Evolutionary conservation across 345 rosid genomes (phyloP), one percentile per base, ranked within the genome.

Genomic region (Boechera stricta): DNA sequence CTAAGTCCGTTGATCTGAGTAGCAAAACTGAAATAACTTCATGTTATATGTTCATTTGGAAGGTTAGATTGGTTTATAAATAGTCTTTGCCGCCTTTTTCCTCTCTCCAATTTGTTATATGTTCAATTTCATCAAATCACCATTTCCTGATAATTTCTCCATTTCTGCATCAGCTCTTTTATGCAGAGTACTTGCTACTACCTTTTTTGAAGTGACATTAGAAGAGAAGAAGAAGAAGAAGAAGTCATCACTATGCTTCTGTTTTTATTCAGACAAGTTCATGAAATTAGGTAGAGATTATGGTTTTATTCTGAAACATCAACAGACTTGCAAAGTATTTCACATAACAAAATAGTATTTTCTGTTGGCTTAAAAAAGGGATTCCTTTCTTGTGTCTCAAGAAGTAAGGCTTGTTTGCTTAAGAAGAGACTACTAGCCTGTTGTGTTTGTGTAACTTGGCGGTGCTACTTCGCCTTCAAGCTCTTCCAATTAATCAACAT

Each of bases 31-130:
- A 92, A 21, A 94, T 90, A 76, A 90, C 97, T 66, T 89, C 97
- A 60, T 90, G 91, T 68, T 94, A 94, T 82, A 94, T 94, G 98
- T 90, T 91, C 77, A 85, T 94, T 79, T 94, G 98, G 98, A 89
- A 94, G 98, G 97, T 94, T 35, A 64, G 72, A 52, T 68, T 76
- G 4, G 31, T 41, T 41, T 54, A 52, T 65, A 55, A 42, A 65
- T 6, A 12, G 47, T 44, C 36, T 32, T 52, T 18, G 36, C 49
- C 7, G 5, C 26, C 12, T 3, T 70, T 32, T 35, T 71, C 8
- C 47, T 44, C 45, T 33, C 24, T 64, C 26, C 26, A 31, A 2
- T 31, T 32, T 12, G 15, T 16, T 16, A 16, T 16, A 16, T 16
- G 16, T 57, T 49, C 3, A 56, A 29, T 31, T 38, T 68, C 65